Evolutionary conservation across 768 basidiomycete genomes (phyloP), one percentile per base, ranked within the genome.

Genomic region (Rhizopogon salebrosus): DNA sequence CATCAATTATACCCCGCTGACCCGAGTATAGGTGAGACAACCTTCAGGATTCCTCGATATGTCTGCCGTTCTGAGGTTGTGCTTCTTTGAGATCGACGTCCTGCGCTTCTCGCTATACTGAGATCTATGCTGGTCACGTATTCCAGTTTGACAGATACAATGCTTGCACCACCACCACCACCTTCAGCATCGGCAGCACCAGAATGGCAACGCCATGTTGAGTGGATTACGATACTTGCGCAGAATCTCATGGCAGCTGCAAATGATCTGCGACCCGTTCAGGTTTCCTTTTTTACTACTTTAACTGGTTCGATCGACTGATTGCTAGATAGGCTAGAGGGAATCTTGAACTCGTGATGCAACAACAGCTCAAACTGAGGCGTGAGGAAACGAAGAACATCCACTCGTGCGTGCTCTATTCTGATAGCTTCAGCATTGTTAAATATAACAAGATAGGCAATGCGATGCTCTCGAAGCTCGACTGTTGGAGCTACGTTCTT

Each of bases 191-290:
- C 60, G 10, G 49, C 68, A 39, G 72, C 73, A 52, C 84, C 87
- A 24, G 84, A 88, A 55, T 93, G 89, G 88, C 78, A 82, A 49
- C 73, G 80, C 46, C 81, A 86, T 51, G 75, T 88, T 2, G 87
- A 91, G 62, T 92, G 92, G 87, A 86, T 94, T 49, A 83, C 78
- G 10, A 74, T 89, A 2, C 78, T 92, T 49, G 83, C 83, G 6
- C 87, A 91, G 66, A 95, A 95, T 65, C 77, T 95, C 52, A 90
- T 94, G 82, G 89, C 86, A 13, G 88, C 89, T 16, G 89, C 89
- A 35, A 95, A 95, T 62, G 92, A 93, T 60, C 70, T 95, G 48
- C 81, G 93, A 23, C 92, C 92, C 1, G 87, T 93, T 4, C 92
- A 95, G 79, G 91, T 85, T 23, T 10, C 70, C 63, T 57, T 39